Evolutionary conservation across 495 filamentous ascomycete species (phyloP), one percentile per base, ranked within the genome.

Genomic region (Trichoderma parareesei): DNA sequence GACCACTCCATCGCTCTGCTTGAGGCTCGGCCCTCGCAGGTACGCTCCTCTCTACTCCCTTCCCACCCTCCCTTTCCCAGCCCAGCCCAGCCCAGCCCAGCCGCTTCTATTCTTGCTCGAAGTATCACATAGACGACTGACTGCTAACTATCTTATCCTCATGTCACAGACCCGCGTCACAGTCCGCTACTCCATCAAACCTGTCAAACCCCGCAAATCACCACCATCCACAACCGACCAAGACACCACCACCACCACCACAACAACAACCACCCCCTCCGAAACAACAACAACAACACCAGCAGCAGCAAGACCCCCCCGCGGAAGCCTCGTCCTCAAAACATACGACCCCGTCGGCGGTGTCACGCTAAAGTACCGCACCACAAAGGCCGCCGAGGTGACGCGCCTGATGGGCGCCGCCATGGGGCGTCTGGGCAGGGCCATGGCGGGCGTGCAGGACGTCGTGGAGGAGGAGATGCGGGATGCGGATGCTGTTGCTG

Each of bases 361-460:
- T 67, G 84, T 85, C 60, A 87, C 88, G 64, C 84, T 98, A 42
- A 96, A 97, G 76, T 98, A 97, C 78, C 83, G 84, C 71, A 96
- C 94, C 18, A 86, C 89, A 74, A 96, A 95, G 71, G 88, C 87
- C n/a, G 90, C 90, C 18, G 93, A 97, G 74, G 93, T 98, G 4
- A 85, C 87, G 3, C 78, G 94, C 42, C 74, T 98, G 72, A 83
- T 98, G 49, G 85, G 85, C 42, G 85, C 84, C 48, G 33, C 41
- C 27, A 70, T 98, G 67, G 90, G 90, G 2, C 79, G 82, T 65
- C 72, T 93, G 70, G 88, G 85, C 7, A 76, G 79, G 65, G 75
- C 81, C 66, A 90, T 92, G 80, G 85, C 84, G 11, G 86, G 79
- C 48, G 71, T 91, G 71, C 79, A 77, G 44, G 61, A 53, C 46